Base-by-base conservation (phyloP, 2,329 filamentous ascomycete genomes). In the Nigrospora osmanthi region DNA sequence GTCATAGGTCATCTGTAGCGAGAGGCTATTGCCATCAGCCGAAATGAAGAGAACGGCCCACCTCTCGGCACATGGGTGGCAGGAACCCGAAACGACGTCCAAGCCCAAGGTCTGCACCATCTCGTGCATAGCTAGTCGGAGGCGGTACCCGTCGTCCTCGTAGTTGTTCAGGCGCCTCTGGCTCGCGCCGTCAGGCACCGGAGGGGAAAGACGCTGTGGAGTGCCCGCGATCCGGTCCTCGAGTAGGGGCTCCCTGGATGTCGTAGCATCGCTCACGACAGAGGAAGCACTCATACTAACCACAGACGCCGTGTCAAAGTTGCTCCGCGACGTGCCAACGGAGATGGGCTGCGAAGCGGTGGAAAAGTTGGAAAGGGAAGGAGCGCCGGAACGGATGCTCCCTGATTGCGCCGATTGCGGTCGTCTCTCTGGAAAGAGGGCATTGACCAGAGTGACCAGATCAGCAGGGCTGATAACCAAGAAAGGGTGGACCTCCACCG, bases 31-130 rank as follows among this genome's bases (percentile, higher is more conserved):
- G 31, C 87, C 87, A 60, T 89, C 81, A 1, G 80, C 67, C 1
- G 85, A 85, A 45, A 94, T 79, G 56, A 90, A 91, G 10, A 94
- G 69, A 7, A 93, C 83, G 5, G 85, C 78, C 89, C 89, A 95
- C 45, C 83, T 75, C 64, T 94, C 89, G 1, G 84, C 83, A 49
- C 87, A 91, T 10, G 88, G 88, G 55, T 93, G 86, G 44, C 81
- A 84, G 13, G 78, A 72, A 17, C 85, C 85, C 41, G 81, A 79
- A 15, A 83, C 71, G 12, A 71, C 75, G 13, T 89, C 82, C 7
- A 69, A 56, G 5, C 85, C 84, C 11, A 89, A 67, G 6, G 73
- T 73, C 39, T 85, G 78, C 7, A 70, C 74, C 81, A 89, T 81
- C 54, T 89, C 84, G 44, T 85, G 81, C 43, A 87, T 71, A 5